phyloP scores from a whole-genome alignment of 768 basidiomycete species.

The Ramaria rubella region DNA sequence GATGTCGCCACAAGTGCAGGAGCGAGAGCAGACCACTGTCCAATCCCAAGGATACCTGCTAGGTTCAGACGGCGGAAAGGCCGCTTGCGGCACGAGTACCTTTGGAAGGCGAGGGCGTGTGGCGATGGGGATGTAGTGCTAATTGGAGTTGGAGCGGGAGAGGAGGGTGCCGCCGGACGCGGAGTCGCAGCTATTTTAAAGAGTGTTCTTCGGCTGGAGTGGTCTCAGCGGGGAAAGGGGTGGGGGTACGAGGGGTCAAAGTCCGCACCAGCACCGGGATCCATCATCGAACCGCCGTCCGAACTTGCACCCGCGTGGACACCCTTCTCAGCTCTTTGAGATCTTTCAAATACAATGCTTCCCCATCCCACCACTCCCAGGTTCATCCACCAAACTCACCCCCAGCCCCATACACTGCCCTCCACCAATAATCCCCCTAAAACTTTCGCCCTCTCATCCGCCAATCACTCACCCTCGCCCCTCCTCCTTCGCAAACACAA shows the following conservation, averaged over 20 bases:
- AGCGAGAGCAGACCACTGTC: too few relatives aligned
- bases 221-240: not conserved
- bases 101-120: not conserved
- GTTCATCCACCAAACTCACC: not conserved
- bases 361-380: not conserved
- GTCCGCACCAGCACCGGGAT: not conserved
- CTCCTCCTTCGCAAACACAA: slow-evolving; percentile 25
- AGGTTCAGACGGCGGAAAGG: slow-evolving; percentile 1
- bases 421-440: too few relatives aligned
- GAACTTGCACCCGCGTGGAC: not conserved
- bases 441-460: not conserved
- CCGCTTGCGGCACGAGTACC: not conserved
- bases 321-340: not conserved
- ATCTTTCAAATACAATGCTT: not conserved
- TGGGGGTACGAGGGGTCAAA: not conserved
- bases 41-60: slow-evolving; percentile 6
- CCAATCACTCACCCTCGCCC: not conserved
- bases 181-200: not conserved
- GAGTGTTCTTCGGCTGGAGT: too few relatives aligned
- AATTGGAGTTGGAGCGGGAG: too few relatives aligned
- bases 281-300: not conserved
- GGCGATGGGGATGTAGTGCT: not conserved
- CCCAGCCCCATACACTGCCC: not conserved
- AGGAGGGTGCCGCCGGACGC: not conserved
- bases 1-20: too few relatives aligned